Evolutionary conservation across 208 protist genomes (phyloP).

Genomic region (Herpetomonas tarakana): DNA sequence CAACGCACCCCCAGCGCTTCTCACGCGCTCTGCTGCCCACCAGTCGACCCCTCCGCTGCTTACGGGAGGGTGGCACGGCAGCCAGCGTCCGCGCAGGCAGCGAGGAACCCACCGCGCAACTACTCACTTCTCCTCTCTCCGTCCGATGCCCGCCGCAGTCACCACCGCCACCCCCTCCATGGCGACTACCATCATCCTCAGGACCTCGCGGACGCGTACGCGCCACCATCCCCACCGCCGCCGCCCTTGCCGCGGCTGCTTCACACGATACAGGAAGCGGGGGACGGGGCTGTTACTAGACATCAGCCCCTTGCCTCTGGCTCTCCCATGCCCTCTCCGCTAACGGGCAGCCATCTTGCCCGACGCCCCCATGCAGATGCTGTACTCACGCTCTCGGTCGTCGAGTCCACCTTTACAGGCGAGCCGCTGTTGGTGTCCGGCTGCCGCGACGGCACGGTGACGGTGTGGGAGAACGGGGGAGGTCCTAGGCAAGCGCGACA

Average conservation of each 20-base stretch:
- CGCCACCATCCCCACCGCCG: no score
- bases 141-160: no score
- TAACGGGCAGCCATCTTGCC: neutral
- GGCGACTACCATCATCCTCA: no score
- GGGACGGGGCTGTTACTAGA: no score
- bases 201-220: no score
- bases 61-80: slow-evolving; percentile 18
- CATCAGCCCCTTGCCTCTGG: no score
- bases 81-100: neutral
- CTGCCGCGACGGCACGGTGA: slow-evolving; percentile 52
- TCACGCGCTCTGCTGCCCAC: slow-evolving; percentile 32
- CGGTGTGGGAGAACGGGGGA: slow-evolving; percentile 46
- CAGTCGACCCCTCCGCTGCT: slow-evolving; percentile 21
- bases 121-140: neutral
- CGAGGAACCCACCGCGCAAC: neutral
- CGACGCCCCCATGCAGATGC: slow-evolving; percentile 54
- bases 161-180: no score
- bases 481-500: neutral
- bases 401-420: slow-evolving; percentile 11
- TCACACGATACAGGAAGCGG: no score
- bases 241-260: no score
- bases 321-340: no score
- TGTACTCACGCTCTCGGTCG: slow-evolving; percentile 44
- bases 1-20: slow-evolving; percentile 14
- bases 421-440: slow-evolving; percentile 40